Conservation (phyloP, 148 eudicot genomes). For the Cornus kousa region DNA sequence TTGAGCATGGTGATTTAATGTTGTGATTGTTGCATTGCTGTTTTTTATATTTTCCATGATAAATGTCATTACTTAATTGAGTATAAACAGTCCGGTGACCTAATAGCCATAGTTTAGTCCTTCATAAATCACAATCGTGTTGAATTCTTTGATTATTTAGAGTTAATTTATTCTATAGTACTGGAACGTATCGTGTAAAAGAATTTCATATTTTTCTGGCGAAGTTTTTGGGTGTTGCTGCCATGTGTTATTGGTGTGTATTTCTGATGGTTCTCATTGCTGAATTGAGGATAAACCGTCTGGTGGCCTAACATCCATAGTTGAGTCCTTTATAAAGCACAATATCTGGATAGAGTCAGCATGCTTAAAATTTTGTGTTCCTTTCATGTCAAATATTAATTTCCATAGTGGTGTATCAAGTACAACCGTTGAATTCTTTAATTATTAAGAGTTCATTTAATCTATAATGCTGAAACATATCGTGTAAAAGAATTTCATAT, state of each 20-base stretch:
- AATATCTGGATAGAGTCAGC: not conserved
- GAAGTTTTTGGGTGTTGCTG: too few relatives aligned
- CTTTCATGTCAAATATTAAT: not conserved
- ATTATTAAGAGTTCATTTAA: not conserved
- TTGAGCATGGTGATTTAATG: not conserved
- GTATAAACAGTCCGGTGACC: not conserved
- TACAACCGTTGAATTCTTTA: not conserved
- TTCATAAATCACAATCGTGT: not conserved
- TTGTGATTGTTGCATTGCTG: not conserved
- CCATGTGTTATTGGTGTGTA: too few relatives aligned
- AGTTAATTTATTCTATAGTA: too few relatives aligned
- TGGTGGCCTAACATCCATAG: too few relatives aligned
- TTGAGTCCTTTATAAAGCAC: too few relatives aligned
- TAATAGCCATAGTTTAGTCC: not conserved
- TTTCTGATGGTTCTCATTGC: too few relatives aligned
- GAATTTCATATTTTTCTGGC: too few relatives aligned
- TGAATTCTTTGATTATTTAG: too few relatives aligned
- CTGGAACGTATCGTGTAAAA: too few relatives aligned
- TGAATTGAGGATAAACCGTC: too few relatives aligned
- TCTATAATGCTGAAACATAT: not conserved
- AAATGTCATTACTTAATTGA: not conserved
- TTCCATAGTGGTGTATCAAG: not conserved
- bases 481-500: not conserved
- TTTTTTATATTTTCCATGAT: not conserved
- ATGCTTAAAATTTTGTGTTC: conserved; percentile 1